Percentiles rank a stretch among this genome's conserved stretches.
phyloP scores from a whole-genome alignment of 805 yeast genomes.

The Zygoascus tannicola region DNA sequence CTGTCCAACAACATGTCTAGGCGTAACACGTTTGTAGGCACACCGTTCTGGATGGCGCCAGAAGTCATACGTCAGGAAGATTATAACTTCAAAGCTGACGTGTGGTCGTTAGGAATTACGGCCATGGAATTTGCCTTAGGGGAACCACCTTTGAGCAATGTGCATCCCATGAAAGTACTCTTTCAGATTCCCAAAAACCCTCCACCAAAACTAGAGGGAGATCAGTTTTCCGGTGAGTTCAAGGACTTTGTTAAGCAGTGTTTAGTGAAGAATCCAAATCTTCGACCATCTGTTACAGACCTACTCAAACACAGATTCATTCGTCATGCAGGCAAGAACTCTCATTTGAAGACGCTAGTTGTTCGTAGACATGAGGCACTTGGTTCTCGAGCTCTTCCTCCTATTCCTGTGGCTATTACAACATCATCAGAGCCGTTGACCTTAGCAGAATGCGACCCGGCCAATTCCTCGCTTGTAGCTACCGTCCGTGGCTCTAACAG shows the following conservation, averaged over 20 bases:
- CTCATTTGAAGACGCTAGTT: conserved; percentile 33
- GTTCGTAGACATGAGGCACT: conserved; percentile 8
- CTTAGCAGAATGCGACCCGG: conserved; percentile 27
- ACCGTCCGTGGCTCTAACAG: background rate
- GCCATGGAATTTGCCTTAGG: conserved; percentile 64
- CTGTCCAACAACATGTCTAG: conserved; percentile 48
- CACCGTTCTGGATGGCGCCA: conserved; percentile 96
- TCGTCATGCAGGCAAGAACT: conserved; percentile 32
- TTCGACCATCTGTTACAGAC: conserved; percentile 54
- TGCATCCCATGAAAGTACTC: conserved; percentile 48
- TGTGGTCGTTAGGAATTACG: conserved; percentile 76
- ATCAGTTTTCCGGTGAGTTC: conserved; percentile 38
- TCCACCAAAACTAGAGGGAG: conserved; percentile 36
- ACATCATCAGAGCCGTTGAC: background rate
- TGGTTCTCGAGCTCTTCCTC: conserved; percentile 1
- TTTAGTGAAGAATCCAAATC: conserved; percentile 57
- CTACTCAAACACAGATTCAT: conserved; percentile 60
- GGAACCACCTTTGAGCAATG: conserved; percentile 55
- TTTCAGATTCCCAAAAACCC: conserved; percentile 41
- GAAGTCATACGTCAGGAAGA: conserved; percentile 88
- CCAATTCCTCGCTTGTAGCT: background rate
- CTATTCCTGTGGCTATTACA: conserved; percentile 1
- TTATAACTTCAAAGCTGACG: conserved; percentile 62
- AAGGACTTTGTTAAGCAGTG: conserved; percentile 63
- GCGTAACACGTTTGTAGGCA: conserved; percentile 37